These are phyloP conservation scores for Sedum album DNA, from an alignment of 164 flowering plant genomes.

Conservation along the genomic window DNA sequence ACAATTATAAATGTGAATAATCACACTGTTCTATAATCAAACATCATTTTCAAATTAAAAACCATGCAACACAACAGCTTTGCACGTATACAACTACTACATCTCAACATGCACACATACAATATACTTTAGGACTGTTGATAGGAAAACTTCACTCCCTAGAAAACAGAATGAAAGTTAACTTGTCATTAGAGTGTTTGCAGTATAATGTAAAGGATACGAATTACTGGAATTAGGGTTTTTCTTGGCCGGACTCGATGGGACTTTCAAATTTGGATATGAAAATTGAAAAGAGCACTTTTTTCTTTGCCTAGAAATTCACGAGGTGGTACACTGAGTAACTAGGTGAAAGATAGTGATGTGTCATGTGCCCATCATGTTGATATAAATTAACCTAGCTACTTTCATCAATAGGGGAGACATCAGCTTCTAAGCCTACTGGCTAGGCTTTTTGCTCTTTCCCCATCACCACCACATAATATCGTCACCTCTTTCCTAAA, in stretches of 20 bases:
- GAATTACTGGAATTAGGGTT: too few species aligned
- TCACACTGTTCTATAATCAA: neutral
- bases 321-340: neutral
- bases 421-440: neutral
- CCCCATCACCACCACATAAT: neutral
- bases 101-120: neutral
- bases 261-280: too few species aligned
- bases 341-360: too few species aligned
- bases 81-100: neutral
- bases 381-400: neutral
- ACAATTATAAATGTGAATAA: neutral
- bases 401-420: too few species aligned
- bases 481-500: neutral
- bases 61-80: slow-evolving; percentile 5
- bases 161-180: neutral
- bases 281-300: neutral
- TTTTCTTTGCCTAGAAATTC: neutral
- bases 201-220: too few species aligned
- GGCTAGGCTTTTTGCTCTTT: neutral
- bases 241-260: too few species aligned
- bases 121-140: neutral
- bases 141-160: neutral
- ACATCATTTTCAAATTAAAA: slow-evolving; percentile 2
- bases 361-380: neutral
- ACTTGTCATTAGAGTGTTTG: too few species aligned